Evolutionary conservation across 2,329 filamentous ascomycete genomes (phyloP), one percentile per base, ranked within the genome.

Genomic region (Diplodia scrobiculata): DNA sequence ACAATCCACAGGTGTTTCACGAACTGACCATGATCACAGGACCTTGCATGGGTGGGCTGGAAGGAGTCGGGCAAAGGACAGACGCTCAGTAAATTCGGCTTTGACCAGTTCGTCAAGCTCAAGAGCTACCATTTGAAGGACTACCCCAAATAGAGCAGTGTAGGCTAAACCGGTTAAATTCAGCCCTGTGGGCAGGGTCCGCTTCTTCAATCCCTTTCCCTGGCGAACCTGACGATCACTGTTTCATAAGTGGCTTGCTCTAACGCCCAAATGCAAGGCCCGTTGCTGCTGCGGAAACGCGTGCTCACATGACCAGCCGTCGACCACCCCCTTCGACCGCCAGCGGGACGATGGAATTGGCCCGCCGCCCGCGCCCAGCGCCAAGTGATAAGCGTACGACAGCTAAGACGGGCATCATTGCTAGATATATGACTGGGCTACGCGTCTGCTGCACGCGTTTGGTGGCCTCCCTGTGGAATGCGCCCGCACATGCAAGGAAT

Each of bases 91-190:
- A 88, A 83, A 72, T 96, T 93, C 74, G 94, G 94, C 11, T 98
- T 96, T 75, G 94, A 97, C 72, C 91, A 96, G 76, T 98, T 97
- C 75, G 89, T 96, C 75, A 96, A 95, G 84, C 84, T 97, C 73
- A 97, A 97, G 88, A 97, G 91, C 83, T 96, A 90, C 78, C 94
- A 98, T 78, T 77, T 97, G 76, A 97, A 97, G 81, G 87, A 96
- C 66, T 86, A 87, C 73, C 85, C 85, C 1, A 85, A 84, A 78
- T 85, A 76, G 70, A 65, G 58, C 14, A 62, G 41, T 29, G 41
- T 62, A 62, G 58, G 58, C 58, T 50, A 50, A 50, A 50, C 7
- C 45, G 41, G 58, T 50, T 62, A 62, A 62, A 50, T 63, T 52
- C 59, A 63, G 48, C 59, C 47, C 48, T 52, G 48, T 38, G 45